phyloP scores from a whole-genome alignment of 805 yeast species.

The Wickerhamomyces bovis region DNA sequence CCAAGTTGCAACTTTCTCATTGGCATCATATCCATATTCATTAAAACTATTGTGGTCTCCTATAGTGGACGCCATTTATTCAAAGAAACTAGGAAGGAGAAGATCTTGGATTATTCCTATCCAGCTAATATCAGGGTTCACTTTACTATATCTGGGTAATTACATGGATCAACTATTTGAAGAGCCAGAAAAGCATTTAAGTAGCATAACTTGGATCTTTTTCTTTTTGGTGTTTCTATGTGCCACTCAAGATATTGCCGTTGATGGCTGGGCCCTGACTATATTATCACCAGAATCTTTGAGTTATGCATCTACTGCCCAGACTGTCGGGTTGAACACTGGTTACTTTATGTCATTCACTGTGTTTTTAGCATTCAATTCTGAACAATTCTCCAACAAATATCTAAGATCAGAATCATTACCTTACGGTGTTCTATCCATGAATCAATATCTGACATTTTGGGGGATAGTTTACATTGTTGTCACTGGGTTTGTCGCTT shows the following conservation, averaged over 20 bases:
- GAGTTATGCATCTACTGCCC: conserved; percentile 94
- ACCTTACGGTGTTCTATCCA: conserved; percentile 59
- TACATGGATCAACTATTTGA: conserved; percentile 45
- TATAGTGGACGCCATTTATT: conserved; percentile 82
- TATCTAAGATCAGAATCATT: conserved; percentile 60
- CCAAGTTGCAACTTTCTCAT: conserved; percentile 83
- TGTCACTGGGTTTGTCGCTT: conserved; percentile 56
- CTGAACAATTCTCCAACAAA: conserved; percentile 87
- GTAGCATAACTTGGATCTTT: conserved; percentile 60
- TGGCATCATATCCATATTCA: conserved; percentile 94
- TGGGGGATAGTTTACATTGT: conserved; percentile 71
- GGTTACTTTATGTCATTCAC: conserved; percentile 93
- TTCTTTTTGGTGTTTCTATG: conserved; percentile 77
- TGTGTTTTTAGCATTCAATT: conserved; percentile 81
- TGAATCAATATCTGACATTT: conserved; percentile 69
- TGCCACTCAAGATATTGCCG: conserved; percentile 98
- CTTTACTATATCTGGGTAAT: conserved; percentile 60
- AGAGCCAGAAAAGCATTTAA: conserved; percentile 43
- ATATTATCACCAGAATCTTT: conserved; percentile 71
- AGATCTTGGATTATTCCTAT: conserved; percentile 94
- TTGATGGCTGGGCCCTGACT: conserved; percentile 98
- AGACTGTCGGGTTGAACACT: conserved; percentile 88
- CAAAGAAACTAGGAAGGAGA: conserved; percentile 66
- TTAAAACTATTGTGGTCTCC: conserved; percentile 94
- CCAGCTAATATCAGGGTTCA: conserved; percentile 70